Base-by-base conservation (phyloP, 1,284 basidiomycete genomes). In the Ceraceosorus guamensis region DNA sequence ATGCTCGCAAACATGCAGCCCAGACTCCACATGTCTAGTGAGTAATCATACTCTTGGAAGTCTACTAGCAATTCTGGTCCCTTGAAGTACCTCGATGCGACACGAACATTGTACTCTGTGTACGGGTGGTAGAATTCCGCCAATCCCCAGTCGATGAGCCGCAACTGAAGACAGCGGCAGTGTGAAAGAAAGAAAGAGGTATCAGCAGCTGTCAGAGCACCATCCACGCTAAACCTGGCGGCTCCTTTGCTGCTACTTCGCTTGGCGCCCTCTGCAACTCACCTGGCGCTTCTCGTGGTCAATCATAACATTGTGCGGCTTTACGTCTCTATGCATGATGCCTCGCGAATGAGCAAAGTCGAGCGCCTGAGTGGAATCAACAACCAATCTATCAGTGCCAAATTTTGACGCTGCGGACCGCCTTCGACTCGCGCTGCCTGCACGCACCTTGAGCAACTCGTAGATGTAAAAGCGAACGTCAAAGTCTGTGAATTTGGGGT, bases 241-340 rank as follows among this genome's bases (percentile, higher is more conserved):
- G 43, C 6, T 13, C 14, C 47, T 6, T 51, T n/a, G 16, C n/a
- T 44, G 24, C 14, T 45, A 3, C 14, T 49, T 52, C 45, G 13
- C 39, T 52, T 3, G 16, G 6, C 51, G 30, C 39, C 31, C 16
- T 24, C 30, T 18, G 10, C 11, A 30, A 61, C 81, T 62, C 73
- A 88, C 89, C 82, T 92, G 91, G 75, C 89, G 86, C 77, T 88
- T 87, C 73, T 96, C 90, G 75, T 97, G 92, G 79, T 98, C 95
- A 77, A 98, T 97, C 91, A 98, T 97, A 57, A 98, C 92, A 77
- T 98, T 98, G 79, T 96, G 91, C 4, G 95, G 93, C 77, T 98
- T 98, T 63, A 98, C 93, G 77, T 98, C 95, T 63, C 95, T 84
- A 55, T 98, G 95, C 91, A 97, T 98, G 77, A 97, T 97, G 11